Base-by-base conservation (phyloP, 2,329 filamentous ascomycete species). In the Ascochyta viciae-villosae region DNA sequence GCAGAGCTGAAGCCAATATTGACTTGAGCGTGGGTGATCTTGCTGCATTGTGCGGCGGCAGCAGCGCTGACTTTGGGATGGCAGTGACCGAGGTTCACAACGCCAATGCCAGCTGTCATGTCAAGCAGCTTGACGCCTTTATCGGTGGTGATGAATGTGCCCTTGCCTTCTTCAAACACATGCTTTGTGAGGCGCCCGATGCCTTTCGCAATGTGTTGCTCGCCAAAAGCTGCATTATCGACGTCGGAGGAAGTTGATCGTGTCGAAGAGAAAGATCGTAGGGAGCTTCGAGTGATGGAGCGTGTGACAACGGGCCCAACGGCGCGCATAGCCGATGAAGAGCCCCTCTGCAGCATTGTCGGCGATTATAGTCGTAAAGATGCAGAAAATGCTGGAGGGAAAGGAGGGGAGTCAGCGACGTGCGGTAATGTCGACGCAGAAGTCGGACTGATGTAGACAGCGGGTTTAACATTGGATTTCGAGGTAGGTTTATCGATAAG, bases 61-160 rank as follows among this genome's bases (percentile, higher is more conserved):
- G 68, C 68, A 12, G 62, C 63, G 51, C 67, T 71, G 54, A 71
- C 68, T 51, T 70, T 71, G 46, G 67, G 65, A 52, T 71, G 68
- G 48, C 68, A 71, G 44, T 71, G 68, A 12, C 68, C 68, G 6
- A 71, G 57, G 38, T 71, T 71, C 34, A 68, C 62, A 29, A 71
- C 68, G 24, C 68, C 68, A 41, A 71, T 71, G 4, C 68, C 68
- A 37, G 68, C 53, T 3, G 68, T 71, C 42, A 71, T 57, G 38
- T 71, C 68, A 19, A 71, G 68, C 38, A 71, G 63, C 58, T 69
- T 70, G 26, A 70, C 63, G 23, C 68, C 68, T 44, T 71, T 68
- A 39, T 71, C 68, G 15, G 68, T 71, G 24, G 66, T 71, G 19
- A 71, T 67, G 41, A 55, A 71, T n/a, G 63, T 59, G 47, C 68